Evolutionary conservation across 83 land plant genomes (phyloP).

Genomic region (Larix sibirica): DNA sequence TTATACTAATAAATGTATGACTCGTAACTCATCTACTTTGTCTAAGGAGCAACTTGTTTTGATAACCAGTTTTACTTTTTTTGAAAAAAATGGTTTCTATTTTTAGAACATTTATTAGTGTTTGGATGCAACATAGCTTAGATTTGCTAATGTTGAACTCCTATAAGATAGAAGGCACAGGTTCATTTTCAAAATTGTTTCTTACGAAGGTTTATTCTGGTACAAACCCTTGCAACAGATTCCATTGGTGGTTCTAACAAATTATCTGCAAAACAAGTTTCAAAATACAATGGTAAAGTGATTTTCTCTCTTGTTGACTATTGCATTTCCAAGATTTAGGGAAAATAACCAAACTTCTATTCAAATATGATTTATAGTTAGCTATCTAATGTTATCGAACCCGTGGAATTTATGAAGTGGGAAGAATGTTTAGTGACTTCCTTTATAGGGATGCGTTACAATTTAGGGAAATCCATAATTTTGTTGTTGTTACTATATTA

Average conservation of each 20-base stretch:
- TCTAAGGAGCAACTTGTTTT: not conserved
- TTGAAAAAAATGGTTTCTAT: not conserved
- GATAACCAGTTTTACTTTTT: not conserved
- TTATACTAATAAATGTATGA: not conserved
- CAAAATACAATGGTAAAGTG: slow-evolving; percentile 77
- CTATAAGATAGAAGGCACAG: too few species aligned
- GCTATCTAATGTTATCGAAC: too few species aligned
- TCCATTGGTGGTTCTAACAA: slow-evolving; percentile 88
- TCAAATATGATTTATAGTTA: too few species aligned
- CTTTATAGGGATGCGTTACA: too few species aligned
- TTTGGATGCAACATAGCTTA: not conserved
- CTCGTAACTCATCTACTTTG: not conserved
- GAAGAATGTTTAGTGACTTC: too few species aligned
- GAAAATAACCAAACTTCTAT: not conserved
- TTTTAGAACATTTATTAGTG: not conserved
- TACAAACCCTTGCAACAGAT: slow-evolving; percentile 43
- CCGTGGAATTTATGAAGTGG: too few species aligned
- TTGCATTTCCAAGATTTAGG: not conserved
- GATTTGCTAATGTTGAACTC: not conserved
- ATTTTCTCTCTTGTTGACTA: slow-evolving; percentile 2
- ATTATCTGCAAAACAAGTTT: slow-evolving; percentile 72
- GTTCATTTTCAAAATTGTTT: not conserved
- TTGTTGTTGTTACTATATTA: too few species aligned
- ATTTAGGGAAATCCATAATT: too few species aligned
- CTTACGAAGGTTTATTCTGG: slow-evolving; percentile 1